These are phyloP conservation scores for Capsicum baccatum DNA, from an alignment of 257 asterid genomes.

Conservation along the genomic window DNA sequence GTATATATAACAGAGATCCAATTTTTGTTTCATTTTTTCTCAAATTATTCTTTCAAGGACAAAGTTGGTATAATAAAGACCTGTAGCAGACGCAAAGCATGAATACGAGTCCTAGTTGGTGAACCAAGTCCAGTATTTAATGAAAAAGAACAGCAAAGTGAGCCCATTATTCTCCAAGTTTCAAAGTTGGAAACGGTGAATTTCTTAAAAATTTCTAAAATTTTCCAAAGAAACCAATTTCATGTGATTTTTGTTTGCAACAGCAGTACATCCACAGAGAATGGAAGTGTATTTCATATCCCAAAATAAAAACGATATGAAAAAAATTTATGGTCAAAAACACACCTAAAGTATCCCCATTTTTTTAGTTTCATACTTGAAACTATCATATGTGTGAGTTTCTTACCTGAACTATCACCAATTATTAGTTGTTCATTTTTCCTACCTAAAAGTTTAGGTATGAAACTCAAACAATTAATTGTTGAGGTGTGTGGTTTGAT, in stretches of 20 bases:
- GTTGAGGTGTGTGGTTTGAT: too few species aligned
- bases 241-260: neutral
- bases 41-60: neutral
- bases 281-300: neutral
- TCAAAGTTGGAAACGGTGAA: neutral
- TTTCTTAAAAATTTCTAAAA: neutral
- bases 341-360: too few species aligned
- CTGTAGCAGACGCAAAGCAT: neutral
- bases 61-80: neutral
- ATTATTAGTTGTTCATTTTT: too few species aligned
- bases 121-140: neutral
- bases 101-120: neutral
- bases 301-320: too few species aligned
- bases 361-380: too few species aligned
- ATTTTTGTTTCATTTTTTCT: neutral
- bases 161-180: neutral
- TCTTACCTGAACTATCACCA: too few species aligned
- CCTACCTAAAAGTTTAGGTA: too few species aligned
- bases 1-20: neutral
- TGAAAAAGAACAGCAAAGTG: neutral
- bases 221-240: neutral
- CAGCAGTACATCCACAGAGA: neutral
- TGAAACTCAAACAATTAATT: too few species aligned
- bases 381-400: too few species aligned
- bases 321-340: too few species aligned